A percentile compares a stretch with the other conserved stretches of the same genome.
phyloP scores from a whole-genome alignment of 306 rosid genomes.

The Malus orientalis region DNA sequence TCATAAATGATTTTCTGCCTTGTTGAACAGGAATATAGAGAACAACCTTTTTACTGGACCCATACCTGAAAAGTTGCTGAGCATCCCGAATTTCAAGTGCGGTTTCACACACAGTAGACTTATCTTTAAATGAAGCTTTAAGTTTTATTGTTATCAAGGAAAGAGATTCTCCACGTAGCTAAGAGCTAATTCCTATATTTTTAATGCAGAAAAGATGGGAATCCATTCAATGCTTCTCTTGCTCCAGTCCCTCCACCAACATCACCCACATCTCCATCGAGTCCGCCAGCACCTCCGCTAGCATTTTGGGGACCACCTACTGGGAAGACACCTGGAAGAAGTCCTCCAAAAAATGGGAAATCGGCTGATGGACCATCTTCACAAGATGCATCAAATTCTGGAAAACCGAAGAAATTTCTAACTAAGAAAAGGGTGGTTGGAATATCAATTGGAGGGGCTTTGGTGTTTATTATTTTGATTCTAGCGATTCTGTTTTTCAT shows the following conservation, averaged over 20 bases:
- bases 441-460: constrained; percentile 57
- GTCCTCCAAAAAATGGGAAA: constrained; percentile 38
- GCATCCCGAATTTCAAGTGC: constrained; percentile 65
- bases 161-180: not conserved
- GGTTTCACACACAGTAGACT: constrained; percentile 1
- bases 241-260: constrained; percentile 48
- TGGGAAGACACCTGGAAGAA: constrained; percentile 23
- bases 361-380: constrained; percentile 58
- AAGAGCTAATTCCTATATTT: constrained; percentile 17
- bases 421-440: constrained; percentile 56
- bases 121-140: not conserved
- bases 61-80: constrained; percentile 70
- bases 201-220: constrained; percentile 73
- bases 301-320: constrained; percentile 19
- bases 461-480: constrained; percentile 40
- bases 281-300: constrained; percentile 18
- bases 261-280: not conserved
- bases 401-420: constrained; percentile 30
- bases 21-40: constrained; percentile 74
- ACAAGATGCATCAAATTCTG: constrained; percentile 43
- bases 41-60: constrained; percentile 71
- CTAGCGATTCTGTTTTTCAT: constrained; percentile 51
- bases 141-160: not conserved
- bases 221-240: constrained; percentile 52
- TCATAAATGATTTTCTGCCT: constrained; percentile 12